Evolutionary conservation across 2,329 filamentous ascomycete genomes (phyloP), one percentile per base, ranked within the genome.

Genomic region (Verticillium nubilum): DNA sequence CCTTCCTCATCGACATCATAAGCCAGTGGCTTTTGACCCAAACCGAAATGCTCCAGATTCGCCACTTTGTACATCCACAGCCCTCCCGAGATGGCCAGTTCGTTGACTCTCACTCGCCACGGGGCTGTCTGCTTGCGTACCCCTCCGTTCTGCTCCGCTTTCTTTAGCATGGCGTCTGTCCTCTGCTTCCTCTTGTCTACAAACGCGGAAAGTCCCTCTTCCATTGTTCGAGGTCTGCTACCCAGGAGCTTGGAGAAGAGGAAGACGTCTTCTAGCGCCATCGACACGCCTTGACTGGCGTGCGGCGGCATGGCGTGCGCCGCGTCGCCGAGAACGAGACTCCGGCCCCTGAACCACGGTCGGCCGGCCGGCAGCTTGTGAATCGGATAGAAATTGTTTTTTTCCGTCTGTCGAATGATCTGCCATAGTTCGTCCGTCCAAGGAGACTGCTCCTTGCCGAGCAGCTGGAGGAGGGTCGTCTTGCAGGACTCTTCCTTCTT

Each of bases 201-300:
- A 19, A 47, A 60, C 4, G 23, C 47, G 35, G 35, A 19, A 26
- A 62, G 26, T 5, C 55, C 60, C 1, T 58, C 58, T 9, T 55
- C 52, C 2, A 62, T 1, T 5, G 28, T 33, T 12, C 3, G 0
- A 0, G 17, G 10, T 4, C 26, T 12, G 29, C 28, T 56, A 5
- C 35, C 50, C 33, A 80, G 65, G 2, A 82, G 67, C 37, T 80
- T 61, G 0, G 74, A 70, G 10, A 85, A 70, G 0, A 77, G 72
- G 61, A 81, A 77, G 0, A 74, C 75, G 68, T 86, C 83, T 66
- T 86, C 83, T 12, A 86, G 65, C 0, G 80, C 83, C 67, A 85
- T 82, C 4, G 77, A 80, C 0, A 79, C 76, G 0, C 83, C 84
- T 67, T 86, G 83, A 2, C 82, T 82, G 0, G 77, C 78, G 5